These are phyloP conservation scores for Cercospora beticola DNA, from an alignment of 2,329 filamentous ascomycete genomes.

Conservation along the genomic window DNA sequence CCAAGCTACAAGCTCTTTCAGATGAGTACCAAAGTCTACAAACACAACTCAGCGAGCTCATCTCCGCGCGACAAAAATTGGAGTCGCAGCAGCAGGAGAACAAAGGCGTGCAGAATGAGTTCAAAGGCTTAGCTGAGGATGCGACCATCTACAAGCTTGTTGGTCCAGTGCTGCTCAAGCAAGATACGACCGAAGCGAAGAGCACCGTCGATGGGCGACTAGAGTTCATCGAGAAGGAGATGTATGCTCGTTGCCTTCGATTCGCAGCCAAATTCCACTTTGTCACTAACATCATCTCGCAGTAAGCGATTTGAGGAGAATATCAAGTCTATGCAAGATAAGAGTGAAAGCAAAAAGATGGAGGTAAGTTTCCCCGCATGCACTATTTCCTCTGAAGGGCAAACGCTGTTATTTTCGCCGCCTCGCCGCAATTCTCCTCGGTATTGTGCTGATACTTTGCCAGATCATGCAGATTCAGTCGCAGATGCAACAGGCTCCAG, in stretches of 20 bases:
- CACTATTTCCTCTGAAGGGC: not conserved
- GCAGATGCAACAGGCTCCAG: conserved; percentile 38
- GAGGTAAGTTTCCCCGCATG: conserved; percentile 51
- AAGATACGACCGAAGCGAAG: conserved; percentile 86
- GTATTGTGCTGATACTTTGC: conserved; percentile 4
- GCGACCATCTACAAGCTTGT: conserved; percentile 95
- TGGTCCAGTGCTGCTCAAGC: conserved; percentile 88
- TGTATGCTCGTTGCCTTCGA: conserved; percentile 57
- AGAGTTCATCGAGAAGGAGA: conserved; percentile 90
- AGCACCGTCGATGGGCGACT: conserved; percentile 87
- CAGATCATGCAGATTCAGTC: conserved; percentile 42
- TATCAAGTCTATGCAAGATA: conserved; percentile 63
- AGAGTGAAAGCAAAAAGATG: conserved; percentile 63
- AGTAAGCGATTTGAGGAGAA: conserved; percentile 67
- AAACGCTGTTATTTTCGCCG: not conserved
- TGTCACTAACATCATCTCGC: conserved; percentile 5
- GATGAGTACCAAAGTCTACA: conserved; percentile 88
- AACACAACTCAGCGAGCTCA: conserved; percentile 77
- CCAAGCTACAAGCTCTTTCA: conserved; percentile 75
- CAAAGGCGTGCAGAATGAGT: conserved; percentile 83
- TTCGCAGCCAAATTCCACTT: not conserved
- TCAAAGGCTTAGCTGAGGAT: conserved; percentile 71
- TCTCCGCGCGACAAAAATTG: conserved; percentile 82
- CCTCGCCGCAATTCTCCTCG: not conserved
- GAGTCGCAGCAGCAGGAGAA: conserved; percentile 96